Percentiles rank a stretch among this genome's conserved stretches.
These are phyloP conservation scores for Zygosaccharomyces bailii DNA, from an alignment of 805 yeast genomes.

Conservation along the genomic window DNA sequence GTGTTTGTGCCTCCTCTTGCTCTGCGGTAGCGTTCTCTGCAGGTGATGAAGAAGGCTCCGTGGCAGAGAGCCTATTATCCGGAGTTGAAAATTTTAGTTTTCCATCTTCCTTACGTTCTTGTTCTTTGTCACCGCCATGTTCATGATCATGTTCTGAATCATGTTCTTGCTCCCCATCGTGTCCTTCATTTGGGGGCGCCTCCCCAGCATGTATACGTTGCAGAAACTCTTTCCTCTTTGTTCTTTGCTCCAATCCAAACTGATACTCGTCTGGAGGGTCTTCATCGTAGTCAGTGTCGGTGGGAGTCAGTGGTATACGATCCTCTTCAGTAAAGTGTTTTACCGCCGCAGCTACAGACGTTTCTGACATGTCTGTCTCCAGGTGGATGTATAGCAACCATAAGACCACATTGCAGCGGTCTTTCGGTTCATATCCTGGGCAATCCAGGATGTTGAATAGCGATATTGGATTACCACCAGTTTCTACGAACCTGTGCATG, in stretches of 20 bases:
- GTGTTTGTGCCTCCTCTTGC: background rate
- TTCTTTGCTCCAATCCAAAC: slow-evolving; percentile 29
- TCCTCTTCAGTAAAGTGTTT: slow-evolving; percentile 19
- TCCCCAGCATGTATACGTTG: slow-evolving; percentile 9
- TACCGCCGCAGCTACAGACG: slow-evolving; percentile 39
- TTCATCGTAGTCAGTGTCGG: slow-evolving; percentile 23
- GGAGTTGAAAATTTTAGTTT: no score
- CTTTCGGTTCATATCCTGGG: slow-evolving; percentile 54
- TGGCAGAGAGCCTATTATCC: no score
- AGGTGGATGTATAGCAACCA: slow-evolving; percentile 82
- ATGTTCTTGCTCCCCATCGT: slow-evolving; percentile 6
- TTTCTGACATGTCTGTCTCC: slow-evolving; percentile 63
- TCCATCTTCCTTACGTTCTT: no score
- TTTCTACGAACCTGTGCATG: slow-evolving; percentile 22
- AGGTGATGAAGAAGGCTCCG: background rate
- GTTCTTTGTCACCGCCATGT: slow-evolving; percentile 3
- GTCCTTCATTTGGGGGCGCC: slow-evolving; percentile 3
- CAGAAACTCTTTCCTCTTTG: slow-evolving; percentile 29
- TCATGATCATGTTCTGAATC: slow-evolving; percentile 4
- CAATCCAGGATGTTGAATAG: slow-evolving; percentile 75
- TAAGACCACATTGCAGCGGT: slow-evolving; percentile 67
- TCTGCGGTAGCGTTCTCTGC: background rate
- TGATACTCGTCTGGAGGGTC: slow-evolving; percentile 31
- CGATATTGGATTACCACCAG: slow-evolving; percentile 38
- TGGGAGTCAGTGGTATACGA: slow-evolving; percentile 16